Base-by-base conservation (phyloP, 768 basidiomycete species). In the Lepiota brunneoincarnata region DNA sequence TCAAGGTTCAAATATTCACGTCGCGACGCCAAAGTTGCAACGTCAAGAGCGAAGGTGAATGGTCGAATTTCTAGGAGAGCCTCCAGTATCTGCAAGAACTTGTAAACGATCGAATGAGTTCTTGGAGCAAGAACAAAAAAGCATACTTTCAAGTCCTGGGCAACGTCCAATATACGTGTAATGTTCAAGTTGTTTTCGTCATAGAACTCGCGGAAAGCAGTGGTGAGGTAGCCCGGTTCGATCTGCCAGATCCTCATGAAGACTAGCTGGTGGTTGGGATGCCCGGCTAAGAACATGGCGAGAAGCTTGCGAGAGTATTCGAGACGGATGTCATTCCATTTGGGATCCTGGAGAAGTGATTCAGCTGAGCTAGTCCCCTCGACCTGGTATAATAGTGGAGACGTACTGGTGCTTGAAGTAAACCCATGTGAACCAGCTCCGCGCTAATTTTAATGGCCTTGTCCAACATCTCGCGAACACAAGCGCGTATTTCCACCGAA, bases 231-330 rank as follows among this genome's bases (percentile, higher is more conserved):
- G 0, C 84, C 75, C 0, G 90, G 91, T 63, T 93, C 84, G 39
- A 91, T 87, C 64, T 95, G 91, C 89, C 92, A 95, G 51, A 99
- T 85, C 44, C 93, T 83, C 84, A 96, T 93, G 74, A 98, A 98
- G 53, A 98, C 94, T 9, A 99, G 82, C 60, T 97, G 93, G 63
- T 97, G 93, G 61, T 94, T 94, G 6, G 94, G 93, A 63, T 95
- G 91, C 14, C 93, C 91, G 17, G 86, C 87, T 38, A 98, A 77
- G 74, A 98, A 98, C 84, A 93, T 90, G 35, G 84, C 79, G 46
- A 98, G 76, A 12, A 98, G 75, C 60, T 89, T 88, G 54, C 87
- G 83, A 2, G 91, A 84, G 68, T 98, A 91, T 60, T 93, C 92
- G n/a, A 82, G 69, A 18, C 94, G 88, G 44, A 92, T 86, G 18